Evolutionary conservation across 1,284 basidiomycete genomes (phyloP).

Genomic region (Apiotrichum sp.): DNA sequence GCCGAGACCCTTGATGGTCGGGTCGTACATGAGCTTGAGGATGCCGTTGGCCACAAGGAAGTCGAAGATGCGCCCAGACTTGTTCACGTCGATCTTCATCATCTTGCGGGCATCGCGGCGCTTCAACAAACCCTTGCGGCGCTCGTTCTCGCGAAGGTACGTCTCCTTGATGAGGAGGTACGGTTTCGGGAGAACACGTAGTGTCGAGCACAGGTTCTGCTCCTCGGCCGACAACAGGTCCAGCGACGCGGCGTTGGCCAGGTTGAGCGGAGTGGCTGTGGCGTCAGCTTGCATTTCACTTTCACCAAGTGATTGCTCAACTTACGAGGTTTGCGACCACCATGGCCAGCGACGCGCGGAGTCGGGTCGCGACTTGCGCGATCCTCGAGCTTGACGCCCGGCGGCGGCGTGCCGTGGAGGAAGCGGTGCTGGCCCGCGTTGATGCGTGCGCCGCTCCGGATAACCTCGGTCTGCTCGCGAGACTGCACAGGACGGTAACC

Average conservation of each 20-base stretch:
- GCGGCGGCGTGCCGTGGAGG: slow-evolving; percentile 27
- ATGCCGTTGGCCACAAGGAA: slow-evolving; percentile 55
- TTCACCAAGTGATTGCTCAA: too few species aligned
- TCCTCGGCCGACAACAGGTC: slow-evolving; percentile 81
- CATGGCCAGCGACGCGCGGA: slow-evolving; percentile 22
- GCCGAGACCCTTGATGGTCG: slow-evolving; percentile 26
- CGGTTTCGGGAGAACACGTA: slow-evolving; percentile 84
- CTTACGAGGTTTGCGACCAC: slow-evolving; percentile 29
- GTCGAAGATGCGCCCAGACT: slow-evolving; percentile 83
- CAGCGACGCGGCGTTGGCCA: slow-evolving; percentile 76
- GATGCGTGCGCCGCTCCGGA: slow-evolving; percentile 35
- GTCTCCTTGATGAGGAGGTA: slow-evolving; percentile 90
- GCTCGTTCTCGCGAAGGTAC: slow-evolving; percentile 80
- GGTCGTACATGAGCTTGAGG: slow-evolving; percentile 39
- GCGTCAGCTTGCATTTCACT: not conserved
- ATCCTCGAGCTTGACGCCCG: slow-evolving; percentile 22
- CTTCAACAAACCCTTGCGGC: slow-evolving; percentile 76
- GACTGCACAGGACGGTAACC: slow-evolving; percentile 34
- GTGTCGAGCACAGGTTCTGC: slow-evolving; percentile 75
- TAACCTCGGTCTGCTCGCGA: slow-evolving; percentile 32
- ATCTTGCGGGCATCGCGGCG: slow-evolving; percentile 75
- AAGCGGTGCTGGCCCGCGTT: slow-evolving; percentile 43
- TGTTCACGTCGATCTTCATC: slow-evolving; percentile 87
- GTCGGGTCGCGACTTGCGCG: slow-evolving; percentile 29
- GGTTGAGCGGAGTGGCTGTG: slow-evolving; percentile 60